Evolutionary conservation across 768 basidiomycete species (phyloP).

Genomic region (Leucocoprinus birnbaumii): DNA sequence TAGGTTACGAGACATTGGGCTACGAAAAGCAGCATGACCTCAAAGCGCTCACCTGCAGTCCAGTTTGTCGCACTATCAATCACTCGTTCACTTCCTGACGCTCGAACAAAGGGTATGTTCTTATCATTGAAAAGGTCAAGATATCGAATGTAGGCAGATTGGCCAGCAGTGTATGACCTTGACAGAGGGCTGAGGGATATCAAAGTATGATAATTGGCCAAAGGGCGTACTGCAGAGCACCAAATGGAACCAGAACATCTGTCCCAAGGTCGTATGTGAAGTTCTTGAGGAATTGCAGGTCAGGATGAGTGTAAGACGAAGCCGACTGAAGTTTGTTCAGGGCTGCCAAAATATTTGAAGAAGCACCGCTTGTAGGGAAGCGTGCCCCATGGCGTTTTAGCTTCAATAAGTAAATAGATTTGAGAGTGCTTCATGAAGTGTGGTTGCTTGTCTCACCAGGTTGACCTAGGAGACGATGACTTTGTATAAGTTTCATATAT

Average conservation of each 20-base stretch:
- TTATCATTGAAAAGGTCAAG: slow-evolving; percentile 36
- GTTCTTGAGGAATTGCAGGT: slow-evolving; percentile 51
- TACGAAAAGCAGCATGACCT: neutral
- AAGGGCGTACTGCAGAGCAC: slow-evolving; percentile 53
- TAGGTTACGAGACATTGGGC: slow-evolving; percentile 22
- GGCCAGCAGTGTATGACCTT: slow-evolving; percentile 45
- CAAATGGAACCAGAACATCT: slow-evolving; percentile 61
- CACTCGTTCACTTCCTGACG: slow-evolving; percentile 53
- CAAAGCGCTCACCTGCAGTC: slow-evolving; percentile 46
- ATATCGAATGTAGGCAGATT: slow-evolving; percentile 53
- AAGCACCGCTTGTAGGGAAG: slow-evolving; percentile 58
- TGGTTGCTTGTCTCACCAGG: neutral
- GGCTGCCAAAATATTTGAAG: slow-evolving; percentile 38
- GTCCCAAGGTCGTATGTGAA: slow-evolving; percentile 59
- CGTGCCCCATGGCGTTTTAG: slow-evolving; percentile 81
- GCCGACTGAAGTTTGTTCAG: slow-evolving; percentile 55
- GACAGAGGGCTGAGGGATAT: neutral
- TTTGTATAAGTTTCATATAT: no score
- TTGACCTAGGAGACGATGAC: slow-evolving; percentile 3
- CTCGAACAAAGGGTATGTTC: slow-evolving; percentile 48
- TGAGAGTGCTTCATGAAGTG: neutral
- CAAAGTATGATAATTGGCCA: neutral
- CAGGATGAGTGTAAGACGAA: slow-evolving; percentile 35
- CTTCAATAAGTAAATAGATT: slow-evolving; percentile 29
- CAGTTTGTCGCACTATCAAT: slow-evolving; percentile 72